Base-by-base conservation (phyloP, 306 rosid genomes). In the Cajanus cajan region DNA sequence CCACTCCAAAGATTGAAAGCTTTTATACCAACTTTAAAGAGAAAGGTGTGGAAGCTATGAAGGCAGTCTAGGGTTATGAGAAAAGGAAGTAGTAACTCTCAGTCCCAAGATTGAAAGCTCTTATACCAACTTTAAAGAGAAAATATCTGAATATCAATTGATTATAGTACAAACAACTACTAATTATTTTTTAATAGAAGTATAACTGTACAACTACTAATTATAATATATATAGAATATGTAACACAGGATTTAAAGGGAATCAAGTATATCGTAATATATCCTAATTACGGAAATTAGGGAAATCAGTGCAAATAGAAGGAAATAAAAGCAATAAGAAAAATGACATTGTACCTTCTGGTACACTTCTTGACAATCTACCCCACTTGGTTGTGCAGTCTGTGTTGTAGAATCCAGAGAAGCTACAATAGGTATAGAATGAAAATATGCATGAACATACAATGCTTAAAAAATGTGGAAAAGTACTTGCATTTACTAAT, bases 331-430 rank as follows among this genome's bases (percentile, higher is more conserved):
- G 64, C 57, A 28, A 66, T 11, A 76, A 50, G 57, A 73, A 71
- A 82, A 45, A 79, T 37, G 71, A 50, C 78, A 59, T 19, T 64
- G 73, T 85, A 94, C 99, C 93, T 87, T 93, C 80, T 93, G 97
- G 85, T 82, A 90, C 65, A 81, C 75, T 79, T 88, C 98, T 85
- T 86, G 95, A 97, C 93, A 88, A 82, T 90, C 96, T 68, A 65
- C 87, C 21, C 91, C 94, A 90, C 82, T 90, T 76, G 88, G 82
- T 55, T 87, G 96, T 80, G 90, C 89, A 45, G 88, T 86, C 85
- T 84, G 97, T 37, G 87, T 80, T 12, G 97, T 86, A 75, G 97
- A 88, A 81, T 92, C 98, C 82, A 88, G 80, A 84, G 96, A 90
- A 66, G 91, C 93, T 88, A 82, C 86, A 85, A 28, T 6, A 61